Evolutionary conservation across 2,329 filamentous ascomycete genomes (phyloP), one percentile per base, ranked within the genome.

Genomic region (Scytalidium lignicola): DNA sequence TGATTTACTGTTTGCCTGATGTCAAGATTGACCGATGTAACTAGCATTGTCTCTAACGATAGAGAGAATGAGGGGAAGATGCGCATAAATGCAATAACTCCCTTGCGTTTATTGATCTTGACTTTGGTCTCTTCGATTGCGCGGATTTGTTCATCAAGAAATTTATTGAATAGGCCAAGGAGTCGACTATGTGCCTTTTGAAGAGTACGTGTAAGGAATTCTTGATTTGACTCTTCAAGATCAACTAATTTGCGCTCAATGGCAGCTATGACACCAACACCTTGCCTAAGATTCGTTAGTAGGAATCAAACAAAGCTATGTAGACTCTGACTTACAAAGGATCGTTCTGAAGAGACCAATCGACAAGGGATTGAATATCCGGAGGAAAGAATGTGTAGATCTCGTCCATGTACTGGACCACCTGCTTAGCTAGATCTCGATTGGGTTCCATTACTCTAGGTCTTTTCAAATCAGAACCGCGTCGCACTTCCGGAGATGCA

Each of bases 51-150:
- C 69, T 96, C 91, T 1, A 96, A 80, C 0, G 87, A 83, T 1
- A 80, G 70, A n/a, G 84, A 84, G 69, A 96, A 96, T 51, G 85
- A 75, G 0, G 92, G 93, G 74, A 97, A 97, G 39, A 92, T 86
- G 55, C 89, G 88, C 74, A 97, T 92, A 67, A 97, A 97, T 15
- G 85, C 85, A 60, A 97, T 96, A 49, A 99, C 89, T 10, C 93
- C 92, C 71, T 95, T 96, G 58, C 93, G 86, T 75, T 97, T 97
- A 75, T 96, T 96, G 70, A 96, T 90, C 74, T 96, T 96, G 67
- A 99, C 92, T 70, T 97, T 97, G 37, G 91, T 97, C 53, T 97
- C 93, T 69, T 97, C 93, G 55, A 97, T 96, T 4, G 90, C 91
- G 21, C 89, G 88, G 51, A 97, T 87, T 66, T 99, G 93, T 55